A percentile compares a stretch with the other conserved stretches of the same genome.
Conservation (phyloP, 495 filamentous ascomycete genomes). For the Tuber umbilicatum region DNA sequence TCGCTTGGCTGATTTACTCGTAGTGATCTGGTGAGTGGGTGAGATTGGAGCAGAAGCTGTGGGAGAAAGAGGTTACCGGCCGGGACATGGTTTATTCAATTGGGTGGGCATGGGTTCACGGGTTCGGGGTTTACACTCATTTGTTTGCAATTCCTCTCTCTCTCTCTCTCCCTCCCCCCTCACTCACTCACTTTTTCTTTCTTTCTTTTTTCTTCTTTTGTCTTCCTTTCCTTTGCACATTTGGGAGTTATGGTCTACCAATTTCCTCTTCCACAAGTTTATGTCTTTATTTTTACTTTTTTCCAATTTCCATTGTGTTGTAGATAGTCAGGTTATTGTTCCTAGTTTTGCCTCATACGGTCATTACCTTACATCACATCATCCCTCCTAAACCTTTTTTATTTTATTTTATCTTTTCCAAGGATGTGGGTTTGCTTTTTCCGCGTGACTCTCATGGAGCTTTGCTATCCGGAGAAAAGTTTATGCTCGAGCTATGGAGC, state of each 20-base stretch:
- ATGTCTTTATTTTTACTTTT: conserved; percentile 15
- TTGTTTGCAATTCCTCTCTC: not conserved
- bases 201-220: not conserved
- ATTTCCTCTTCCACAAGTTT: not conserved
- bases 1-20: not conserved
- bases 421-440: conserved; percentile 25
- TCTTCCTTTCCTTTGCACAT: not conserved
- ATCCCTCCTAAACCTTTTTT: not conserved
- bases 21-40: not conserved
- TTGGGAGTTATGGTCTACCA: not conserved
- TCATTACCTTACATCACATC: conserved; percentile 3
- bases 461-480: not conserved
- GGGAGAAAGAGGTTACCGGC: not conserved
- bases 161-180: not conserved
- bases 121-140: not conserved
- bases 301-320: not conserved
- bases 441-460: conserved; percentile 33
- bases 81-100: not conserved
- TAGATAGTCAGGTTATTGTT: not conserved
- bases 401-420: conserved; percentile 4
- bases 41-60: not conserved
- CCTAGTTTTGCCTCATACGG: not conserved
- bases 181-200: not conserved
- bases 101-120: not conserved
- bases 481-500: not conserved